Percentiles rank a stretch among this genome's conserved stretches.
Conservation (phyloP, 768 basidiomycete species). For the Lyophyllum decastes region DNA sequence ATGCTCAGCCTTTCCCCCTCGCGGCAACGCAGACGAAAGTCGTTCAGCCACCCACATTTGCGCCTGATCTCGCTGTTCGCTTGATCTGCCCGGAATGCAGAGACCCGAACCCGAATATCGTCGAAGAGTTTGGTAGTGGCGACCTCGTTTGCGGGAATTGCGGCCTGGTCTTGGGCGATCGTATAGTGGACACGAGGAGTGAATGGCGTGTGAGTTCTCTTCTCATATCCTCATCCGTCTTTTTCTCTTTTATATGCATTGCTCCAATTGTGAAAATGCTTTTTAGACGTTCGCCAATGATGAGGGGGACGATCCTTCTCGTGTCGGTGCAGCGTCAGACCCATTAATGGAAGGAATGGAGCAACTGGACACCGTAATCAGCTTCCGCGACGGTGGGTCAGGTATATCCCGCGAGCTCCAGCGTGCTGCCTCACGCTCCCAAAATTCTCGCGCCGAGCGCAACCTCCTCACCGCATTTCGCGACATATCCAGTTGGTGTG, state of each 20-base stretch:
- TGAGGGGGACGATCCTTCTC: conserved; percentile 98
- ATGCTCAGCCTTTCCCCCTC: conserved; percentile 79
- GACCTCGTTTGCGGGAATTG: conserved; percentile 95
- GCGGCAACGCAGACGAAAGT: conserved; percentile 57
- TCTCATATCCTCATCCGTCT: conserved; percentile 10
- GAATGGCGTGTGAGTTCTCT: conserved; percentile 89
- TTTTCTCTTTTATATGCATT: conserved; percentile 6
- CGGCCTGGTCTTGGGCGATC: conserved; percentile 93
- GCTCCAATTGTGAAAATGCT: conserved; percentile 17
- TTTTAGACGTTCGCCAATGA: conserved; percentile 96
- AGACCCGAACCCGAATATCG: conserved; percentile 90
- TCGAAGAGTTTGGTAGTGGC: conserved; percentile 97
- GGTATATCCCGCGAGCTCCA: conserved; percentile 92
- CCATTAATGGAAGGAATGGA: conserved; percentile 93
- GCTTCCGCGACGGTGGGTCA: conserved; percentile 92
- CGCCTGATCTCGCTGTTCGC: conserved; percentile 83
- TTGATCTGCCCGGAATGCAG: conserved; percentile 96
- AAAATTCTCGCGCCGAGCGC: conserved; percentile 78
- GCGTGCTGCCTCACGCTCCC: conserved; percentile 84
- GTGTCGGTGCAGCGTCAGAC: conserved; percentile 96
- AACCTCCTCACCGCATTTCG: conserved; percentile 88
- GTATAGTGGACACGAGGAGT: conserved; percentile 95
- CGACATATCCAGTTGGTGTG: conserved; percentile 92
- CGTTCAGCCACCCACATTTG: conserved; percentile 60
- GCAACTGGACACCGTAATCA: conserved; percentile 92